Base-by-base conservation (phyloP, 2,329 filamentous ascomycete species). In the Exophiala spinifera region DNA sequence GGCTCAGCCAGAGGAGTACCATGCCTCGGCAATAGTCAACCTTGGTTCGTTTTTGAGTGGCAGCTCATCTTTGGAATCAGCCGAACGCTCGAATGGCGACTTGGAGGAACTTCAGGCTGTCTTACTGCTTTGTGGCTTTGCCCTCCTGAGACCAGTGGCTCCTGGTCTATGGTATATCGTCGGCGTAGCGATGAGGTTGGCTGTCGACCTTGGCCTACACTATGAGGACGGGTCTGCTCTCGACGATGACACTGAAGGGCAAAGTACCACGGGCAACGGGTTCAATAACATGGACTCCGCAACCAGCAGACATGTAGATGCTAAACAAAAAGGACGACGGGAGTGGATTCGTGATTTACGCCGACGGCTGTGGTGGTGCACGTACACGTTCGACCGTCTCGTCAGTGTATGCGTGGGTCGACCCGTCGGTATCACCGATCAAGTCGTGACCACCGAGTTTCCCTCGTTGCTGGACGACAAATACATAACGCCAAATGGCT, bases 101-200 rank as follows among this genome's bases (percentile, higher is more conserved):
- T 72, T 97, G 36, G 91, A 96, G 69, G 91, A 96, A 66, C 76
- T 97, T 48, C 92, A 97, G 68, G 91, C 91, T n/a, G 91, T 97
- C 6, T 74, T 97, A 46, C 76, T 97, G 39, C 78, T 97, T 43
- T 91, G 92, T 42, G 91, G 91, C 51, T 96, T 97, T 76, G 92
- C 92, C 6, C 77, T 99, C 46, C 78, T 97, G 59, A 82, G 92
- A 51, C 94, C 94, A 1, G 91, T 97, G 19, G 90, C 92, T 1
- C 92, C 92, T 0, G 94, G 94, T 13, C 75, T 97, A 42, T 97
- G 92, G 92, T 97, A 97, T 71, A 97, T 97, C 58, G 89, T 95
- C 56, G 94, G 94, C 10, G 91, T 96, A 40, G 92, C 92, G 4
- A 87, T 95, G 56, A 86, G 94, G 34, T 73, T 97, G 49, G 92